phyloP scores from a whole-genome alignment of 805 yeast genomes.

The Nakazawaea anatomiae region DNA sequence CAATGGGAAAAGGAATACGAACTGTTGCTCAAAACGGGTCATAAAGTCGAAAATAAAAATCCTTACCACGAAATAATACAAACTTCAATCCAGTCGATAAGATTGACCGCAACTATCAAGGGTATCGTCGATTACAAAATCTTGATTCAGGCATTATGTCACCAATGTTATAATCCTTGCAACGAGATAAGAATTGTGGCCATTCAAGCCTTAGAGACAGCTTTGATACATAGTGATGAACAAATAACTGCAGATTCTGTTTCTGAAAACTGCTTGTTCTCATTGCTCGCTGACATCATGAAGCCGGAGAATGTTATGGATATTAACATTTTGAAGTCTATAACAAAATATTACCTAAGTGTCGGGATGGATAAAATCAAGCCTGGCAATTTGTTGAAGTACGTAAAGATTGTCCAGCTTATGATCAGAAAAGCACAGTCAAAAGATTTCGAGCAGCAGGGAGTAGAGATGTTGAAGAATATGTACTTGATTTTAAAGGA shows the following conservation, averaged over 20 bases:
- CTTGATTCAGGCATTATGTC: slow-evolving; percentile 75
- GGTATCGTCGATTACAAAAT: slow-evolving; percentile 40
- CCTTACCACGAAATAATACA: slow-evolving; percentile 51
- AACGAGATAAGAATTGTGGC: slow-evolving; percentile 68
- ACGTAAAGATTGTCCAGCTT: slow-evolving; percentile 10
- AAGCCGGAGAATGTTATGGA: slow-evolving; percentile 41
- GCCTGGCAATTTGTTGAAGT: slow-evolving; percentile 6
- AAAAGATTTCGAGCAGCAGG: slow-evolving; percentile 25
- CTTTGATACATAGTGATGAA: slow-evolving; percentile 32
- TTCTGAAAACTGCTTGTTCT: slow-evolving; percentile 71
- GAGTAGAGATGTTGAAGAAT: slow-evolving; percentile 26
- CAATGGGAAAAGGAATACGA: slow-evolving; percentile 67
- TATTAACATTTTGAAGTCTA: slow-evolving; percentile 23
- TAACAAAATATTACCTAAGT: slow-evolving; percentile 9
- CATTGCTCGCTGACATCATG: slow-evolving; percentile 60
- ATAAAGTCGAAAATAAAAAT: slow-evolving; percentile 33
- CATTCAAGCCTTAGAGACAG: slow-evolving; percentile 49
- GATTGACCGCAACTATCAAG: slow-evolving; percentile 42
- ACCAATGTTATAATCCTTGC: slow-evolving; percentile 87
- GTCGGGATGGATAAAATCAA: slow-evolving; percentile 7
- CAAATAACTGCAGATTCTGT: slow-evolving; percentile 44
- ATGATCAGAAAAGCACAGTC: slow-evolving; percentile 8
- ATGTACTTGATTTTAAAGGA: slow-evolving; percentile 22
- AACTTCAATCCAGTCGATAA: slow-evolving; percentile 55
- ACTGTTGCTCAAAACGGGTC: slow-evolving; percentile 34